These are phyloP conservation scores for Neurospora discreta DNA, from an alignment of 495 filamentous ascomycete species.

Conservation along the genomic window DNA sequence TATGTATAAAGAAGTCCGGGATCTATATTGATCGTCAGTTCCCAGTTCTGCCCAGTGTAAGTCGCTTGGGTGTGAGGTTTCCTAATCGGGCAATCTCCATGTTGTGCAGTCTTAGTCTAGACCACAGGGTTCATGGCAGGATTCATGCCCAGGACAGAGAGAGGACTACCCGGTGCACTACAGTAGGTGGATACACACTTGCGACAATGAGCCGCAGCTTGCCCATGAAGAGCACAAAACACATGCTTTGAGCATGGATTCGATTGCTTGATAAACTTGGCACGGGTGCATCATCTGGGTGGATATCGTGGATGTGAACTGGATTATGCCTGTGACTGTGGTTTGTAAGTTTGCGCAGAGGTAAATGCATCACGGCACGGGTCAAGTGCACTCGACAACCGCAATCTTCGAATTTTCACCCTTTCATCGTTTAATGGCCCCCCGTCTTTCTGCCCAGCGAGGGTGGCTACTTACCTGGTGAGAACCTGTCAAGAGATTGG, in stretches of 20 bases:
- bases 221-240: not conserved
- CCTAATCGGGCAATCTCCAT: not conserved
- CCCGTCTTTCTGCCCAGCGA: not conserved
- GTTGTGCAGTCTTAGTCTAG: not conserved
- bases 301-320: not conserved
- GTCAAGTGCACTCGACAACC: not conserved
- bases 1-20: not conserved
- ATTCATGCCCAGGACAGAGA: not conserved
- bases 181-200: not conserved
- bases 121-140: not conserved
- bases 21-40: not conserved
- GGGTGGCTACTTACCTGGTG: not conserved
- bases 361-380: not conserved
- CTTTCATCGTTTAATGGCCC: not conserved
- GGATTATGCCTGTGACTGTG: not conserved
- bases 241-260: not conserved
- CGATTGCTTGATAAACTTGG: not conserved
- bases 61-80: not conserved
- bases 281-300: not conserved
- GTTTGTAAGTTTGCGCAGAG: not conserved
- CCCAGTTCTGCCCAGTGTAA: not conserved
- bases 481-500: not conserved
- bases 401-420: not conserved
- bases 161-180: not conserved
- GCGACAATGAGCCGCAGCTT: not conserved